phyloP scores from a whole-genome alignment of 441 rosid genomes.

The Erysimum cheiri region DNA sequence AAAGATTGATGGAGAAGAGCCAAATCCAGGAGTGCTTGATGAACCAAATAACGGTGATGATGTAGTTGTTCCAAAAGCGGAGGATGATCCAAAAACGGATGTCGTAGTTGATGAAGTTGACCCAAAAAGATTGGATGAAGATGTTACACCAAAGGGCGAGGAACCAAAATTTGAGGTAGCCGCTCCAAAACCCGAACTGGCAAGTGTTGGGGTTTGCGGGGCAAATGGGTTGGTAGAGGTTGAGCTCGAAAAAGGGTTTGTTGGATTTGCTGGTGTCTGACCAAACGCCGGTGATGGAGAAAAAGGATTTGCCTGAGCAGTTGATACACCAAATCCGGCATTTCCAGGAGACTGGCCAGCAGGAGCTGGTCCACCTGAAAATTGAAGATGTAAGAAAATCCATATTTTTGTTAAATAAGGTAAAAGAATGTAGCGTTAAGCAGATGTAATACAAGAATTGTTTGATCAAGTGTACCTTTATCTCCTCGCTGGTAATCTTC shows the following conservation, averaged over 20 bases:
- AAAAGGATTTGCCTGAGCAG: slow-evolving; percentile 58
- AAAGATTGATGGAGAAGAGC: slow-evolving; percentile 71
- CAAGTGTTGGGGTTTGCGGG: slow-evolving; percentile 57
- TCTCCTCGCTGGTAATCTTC: slow-evolving; percentile 95
- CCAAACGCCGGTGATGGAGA: slow-evolving; percentile 53
- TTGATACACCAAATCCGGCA: slow-evolving; percentile 53
- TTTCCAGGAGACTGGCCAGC: slow-evolving; percentile 64
- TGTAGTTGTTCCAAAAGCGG: slow-evolving; percentile 52
- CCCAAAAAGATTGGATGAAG: slow-evolving; percentile 64
- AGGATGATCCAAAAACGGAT: slow-evolving; percentile 53
- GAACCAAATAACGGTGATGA: slow-evolving; percentile 63
- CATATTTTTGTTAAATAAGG: slow-evolving; percentile 7
- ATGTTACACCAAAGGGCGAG: slow-evolving; percentile 47
- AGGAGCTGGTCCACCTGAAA: slow-evolving; percentile 78
- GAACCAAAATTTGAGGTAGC: slow-evolving; percentile 54
- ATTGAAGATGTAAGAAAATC: slow-evolving; percentile 21
- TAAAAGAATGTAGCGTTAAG: slow-evolving; percentile 14
- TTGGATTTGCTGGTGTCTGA: slow-evolving; percentile 54
- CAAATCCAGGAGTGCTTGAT: slow-evolving; percentile 55
- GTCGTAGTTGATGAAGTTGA: slow-evolving; percentile 54
- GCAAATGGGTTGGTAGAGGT: slow-evolving; percentile 61
- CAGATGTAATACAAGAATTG: slow-evolving; percentile 15
- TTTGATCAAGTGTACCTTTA: slow-evolving; percentile 62
- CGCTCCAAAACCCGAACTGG: slow-evolving; percentile 60
- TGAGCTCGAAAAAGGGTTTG: slow-evolving; percentile 55